A percentile compares a stretch with the other conserved stretches of the same genome.
Evolutionary conservation across 371 early-diverging fungal genomes (phyloP).

Genomic region (Basidiobolus meristosporus): DNA sequence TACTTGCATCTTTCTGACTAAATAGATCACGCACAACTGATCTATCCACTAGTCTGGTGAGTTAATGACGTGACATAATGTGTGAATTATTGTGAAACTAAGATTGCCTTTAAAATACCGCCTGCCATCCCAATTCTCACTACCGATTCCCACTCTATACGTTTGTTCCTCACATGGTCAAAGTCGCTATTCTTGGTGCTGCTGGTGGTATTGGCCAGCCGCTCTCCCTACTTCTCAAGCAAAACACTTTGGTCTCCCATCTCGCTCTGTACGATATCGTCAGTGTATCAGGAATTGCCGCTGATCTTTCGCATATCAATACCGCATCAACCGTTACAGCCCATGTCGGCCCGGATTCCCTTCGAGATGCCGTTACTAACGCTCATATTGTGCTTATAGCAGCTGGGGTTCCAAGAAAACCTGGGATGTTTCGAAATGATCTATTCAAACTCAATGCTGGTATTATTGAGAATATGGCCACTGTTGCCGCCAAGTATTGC

Average conservation of each 20-base stretch:
- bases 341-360: slow-evolving; percentile 25
- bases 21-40: too few relatives aligned
- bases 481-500: slow-evolving; percentile 45
- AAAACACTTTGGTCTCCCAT: slow-evolving; percentile 36
- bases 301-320: slow-evolving; percentile 58
- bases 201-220: slow-evolving; percentile 91
- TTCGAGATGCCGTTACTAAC: slow-evolving; percentile 43
- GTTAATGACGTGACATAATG: too few relatives aligned
- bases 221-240: slow-evolving; percentile 67
- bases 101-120: too few relatives aligned
- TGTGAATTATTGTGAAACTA: too few relatives aligned
- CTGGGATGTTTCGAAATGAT: slow-evolving; percentile 84
- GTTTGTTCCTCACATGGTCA: too few relatives aligned
- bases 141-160: too few relatives aligned
- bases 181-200: slow-evolving; percentile 55
- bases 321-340: slow-evolving; percentile 29
- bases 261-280: slow-evolving; percentile 57
- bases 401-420: slow-evolving; percentile 80
- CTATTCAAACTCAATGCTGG: slow-evolving; percentile 76
- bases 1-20: too few relatives aligned
- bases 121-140: too few relatives aligned
- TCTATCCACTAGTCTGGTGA: too few relatives aligned
- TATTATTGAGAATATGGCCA: slow-evolving; percentile 60
- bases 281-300: slow-evolving; percentile 52
- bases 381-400: slow-evolving; percentile 82